A percentile compares a stretch with the other conserved stretches of the same genome.
phyloP scores from a whole-genome alignment of 768 basidiomycete species.

The Panaeolus papilionaceus region DNA sequence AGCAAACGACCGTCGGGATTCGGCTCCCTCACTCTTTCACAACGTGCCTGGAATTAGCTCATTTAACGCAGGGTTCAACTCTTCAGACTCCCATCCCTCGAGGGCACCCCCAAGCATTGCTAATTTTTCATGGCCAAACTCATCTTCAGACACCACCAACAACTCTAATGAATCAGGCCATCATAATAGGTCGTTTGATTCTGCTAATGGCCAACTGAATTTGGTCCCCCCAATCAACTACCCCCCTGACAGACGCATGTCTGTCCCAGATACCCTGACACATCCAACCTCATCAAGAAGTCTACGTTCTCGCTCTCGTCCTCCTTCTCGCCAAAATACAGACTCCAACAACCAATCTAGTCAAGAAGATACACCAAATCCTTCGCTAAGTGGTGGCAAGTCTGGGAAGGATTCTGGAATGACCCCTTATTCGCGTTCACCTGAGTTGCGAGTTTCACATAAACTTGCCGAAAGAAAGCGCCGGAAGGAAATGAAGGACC shows the following conservation, averaged over 20 bases:
- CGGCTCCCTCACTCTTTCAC: slow-evolving; percentile 72
- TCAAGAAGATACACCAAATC: slow-evolving; percentile 31
- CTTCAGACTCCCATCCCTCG: slow-evolving; percentile 62
- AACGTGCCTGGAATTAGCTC: slow-evolving; percentile 58
- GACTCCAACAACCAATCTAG: slow-evolving; percentile 41
- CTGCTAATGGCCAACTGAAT: slow-evolving; percentile 55
- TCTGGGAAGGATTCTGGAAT: slow-evolving; percentile 52
- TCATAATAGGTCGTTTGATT: slow-evolving; percentile 48
- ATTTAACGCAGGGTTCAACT: slow-evolving; percentile 63
- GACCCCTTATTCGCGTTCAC: slow-evolving; percentile 94
- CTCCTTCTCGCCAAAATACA: slow-evolving; percentile 67
- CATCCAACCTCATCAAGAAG: slow-evolving; percentile 52
- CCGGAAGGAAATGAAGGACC: slow-evolving; percentile 98
- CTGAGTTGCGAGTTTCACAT: slow-evolving; percentile 93
- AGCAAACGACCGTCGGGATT: slow-evolving; percentile 74
- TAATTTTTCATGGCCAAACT: slow-evolving; percentile 76
- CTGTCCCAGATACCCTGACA: slow-evolving; percentile 65
- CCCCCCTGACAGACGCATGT: slow-evolving; percentile 75
- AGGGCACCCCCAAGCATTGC: slow-evolving; percentile 67
- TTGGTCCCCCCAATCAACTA: slow-evolving; percentile 68
- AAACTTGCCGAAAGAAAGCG: slow-evolving; percentile 97
- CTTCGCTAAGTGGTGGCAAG: slow-evolving; percentile 40
- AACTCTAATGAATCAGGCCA: slow-evolving; percentile 50
- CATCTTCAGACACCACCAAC: slow-evolving; percentile 40
- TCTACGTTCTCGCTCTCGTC: slow-evolving; percentile 72